Conservation (phyloP, 164 flowering plant genomes). For the Amborella trichopoda region DNA sequence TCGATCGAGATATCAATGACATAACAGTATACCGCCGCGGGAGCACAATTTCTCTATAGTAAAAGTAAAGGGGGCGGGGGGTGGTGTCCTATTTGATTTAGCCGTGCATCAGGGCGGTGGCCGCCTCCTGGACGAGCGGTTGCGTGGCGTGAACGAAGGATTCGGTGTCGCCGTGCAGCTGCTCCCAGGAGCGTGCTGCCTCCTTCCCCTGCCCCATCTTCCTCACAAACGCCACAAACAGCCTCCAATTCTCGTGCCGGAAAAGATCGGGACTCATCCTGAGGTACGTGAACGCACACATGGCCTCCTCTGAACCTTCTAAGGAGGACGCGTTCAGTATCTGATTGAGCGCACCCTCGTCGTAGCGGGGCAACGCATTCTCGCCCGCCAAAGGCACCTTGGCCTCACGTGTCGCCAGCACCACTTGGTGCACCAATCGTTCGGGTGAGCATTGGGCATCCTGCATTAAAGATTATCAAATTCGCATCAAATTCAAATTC, state of each 20-base stretch:
- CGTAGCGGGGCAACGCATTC: slow-evolving; percentile 82
- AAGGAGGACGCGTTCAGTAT: slow-evolving; percentile 38
- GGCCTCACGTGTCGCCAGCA: slow-evolving; percentile 43
- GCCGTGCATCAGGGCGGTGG: too few species aligned
- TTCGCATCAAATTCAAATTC: too few species aligned
- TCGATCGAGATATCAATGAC: too few species aligned
- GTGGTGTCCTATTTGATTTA: too few species aligned
- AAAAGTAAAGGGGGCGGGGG: too few species aligned
- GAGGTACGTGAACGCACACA: slow-evolving; percentile 93
- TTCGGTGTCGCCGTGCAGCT: slow-evolving; percentile 77
- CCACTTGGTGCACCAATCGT: slow-evolving; percentile 77
- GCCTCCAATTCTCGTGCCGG: slow-evolving; percentile 74
- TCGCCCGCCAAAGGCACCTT: slow-evolving; percentile 87
- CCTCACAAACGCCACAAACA: slow-evolving; percentile 72
- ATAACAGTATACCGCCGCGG: too few species aligned
- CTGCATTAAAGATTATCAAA: too few species aligned
- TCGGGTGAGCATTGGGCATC: slow-evolving; percentile 84
- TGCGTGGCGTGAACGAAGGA: too few species aligned
- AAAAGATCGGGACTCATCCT: slow-evolving; percentile 77
- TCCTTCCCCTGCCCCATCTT: slow-evolving; percentile 65
- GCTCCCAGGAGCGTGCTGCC: slow-evolving; percentile 40
- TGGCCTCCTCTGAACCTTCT: slow-evolving; percentile 23
- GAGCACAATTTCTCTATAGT: too few species aligned
- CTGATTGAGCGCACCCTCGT: slow-evolving; percentile 68
- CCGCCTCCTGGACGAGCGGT: too few species aligned